Base-by-base conservation (phyloP, 106 monocot species). In the Hemerocallis citrina region DNA sequence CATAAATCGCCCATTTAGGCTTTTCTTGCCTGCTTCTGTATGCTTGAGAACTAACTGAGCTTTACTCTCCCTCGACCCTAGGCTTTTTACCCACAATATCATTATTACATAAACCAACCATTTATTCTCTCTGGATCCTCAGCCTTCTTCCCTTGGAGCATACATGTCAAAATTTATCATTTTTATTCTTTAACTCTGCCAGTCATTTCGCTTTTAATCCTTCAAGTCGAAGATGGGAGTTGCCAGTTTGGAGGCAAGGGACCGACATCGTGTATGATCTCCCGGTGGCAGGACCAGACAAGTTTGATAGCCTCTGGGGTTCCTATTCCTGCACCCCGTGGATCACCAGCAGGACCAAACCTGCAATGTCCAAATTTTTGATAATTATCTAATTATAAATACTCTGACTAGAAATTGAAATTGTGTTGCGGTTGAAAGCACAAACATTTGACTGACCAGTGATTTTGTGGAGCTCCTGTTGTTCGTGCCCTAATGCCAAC, bases 301-400 rank as follows among this genome's bases (percentile, higher is more conserved):
- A 90, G 74, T 61, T 84, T 90, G 20, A 90, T 96, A n/a, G 95
- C 95, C 73, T 96, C 95, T 13, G 90, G 86, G 24, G 95, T 96
- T 66, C 90, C 90, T 14, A 96, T 96, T 35, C 95, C 95, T 54
- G 95, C 95, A 43, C 90, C 86, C 34, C 95, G 74, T 0, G 95
- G 95, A 77, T 96, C 95, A 38, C 95, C 95, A 47, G 90, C 90
- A 52, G 95, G 95, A 34, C 95, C 95, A 65, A 96, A 95, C 94
- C 94, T 95, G 85, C 8, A 32, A 48, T 13, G 13, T 34, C 3
- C 41, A 32, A 6, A 29, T 12, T 23, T 31, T n/a, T n/a, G n/a
- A n/a, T n/a, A n/a, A n/a, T n/a, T n/a, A n/a, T 51, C 24, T 30
- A 38, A 6, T 57, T 19, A 64, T 20, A 24, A 35, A 34, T 22